A percentile compares a stretch with the other conserved stretches of the same genome.
These are phyloP conservation scores for Aspergillus conjunctus DNA, from an alignment of 495 filamentous ascomycete species.

Conservation along the genomic window DNA sequence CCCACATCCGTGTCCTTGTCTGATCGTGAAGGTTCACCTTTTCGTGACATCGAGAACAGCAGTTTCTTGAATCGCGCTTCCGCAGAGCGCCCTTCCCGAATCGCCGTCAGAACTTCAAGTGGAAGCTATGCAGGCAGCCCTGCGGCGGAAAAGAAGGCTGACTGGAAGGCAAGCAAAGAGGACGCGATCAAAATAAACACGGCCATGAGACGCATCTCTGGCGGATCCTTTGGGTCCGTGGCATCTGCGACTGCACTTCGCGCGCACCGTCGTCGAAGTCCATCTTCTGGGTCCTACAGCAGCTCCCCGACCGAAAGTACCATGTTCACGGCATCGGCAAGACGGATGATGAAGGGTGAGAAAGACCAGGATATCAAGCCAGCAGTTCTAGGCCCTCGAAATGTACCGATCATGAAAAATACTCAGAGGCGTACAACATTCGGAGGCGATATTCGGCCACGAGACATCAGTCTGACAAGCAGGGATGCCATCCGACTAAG, in stretches of 20 bases:
- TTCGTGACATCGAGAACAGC: constrained; percentile 64
- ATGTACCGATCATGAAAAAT: constrained; percentile 66
- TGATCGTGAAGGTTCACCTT: constrained; percentile 65
- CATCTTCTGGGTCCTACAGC: constrained; percentile 53
- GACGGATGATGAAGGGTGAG: constrained; percentile 70
- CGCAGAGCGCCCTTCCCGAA: constrained; percentile 50
- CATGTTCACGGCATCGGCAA: constrained; percentile 69
- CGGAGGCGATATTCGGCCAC: constrained; percentile 51
- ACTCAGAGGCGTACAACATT: constrained; percentile 54
- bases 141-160: constrained; percentile 42
- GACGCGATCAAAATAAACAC: constrained; percentile 62
- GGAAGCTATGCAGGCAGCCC: constrained; percentile 50
- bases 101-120: constrained; percentile 50
- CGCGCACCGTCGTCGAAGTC: constrained; percentile 64
- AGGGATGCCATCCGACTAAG: constrained; percentile 52
- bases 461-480: constrained; percentile 44
- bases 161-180: constrained; percentile 54
- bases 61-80: constrained; percentile 59
- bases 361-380: constrained; percentile 56
- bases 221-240: constrained; percentile 33
- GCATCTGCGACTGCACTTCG: constrained; percentile 42
- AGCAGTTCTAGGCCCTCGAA: constrained; percentile 65
- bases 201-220: constrained; percentile 62
- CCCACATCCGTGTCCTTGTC: constrained; percentile 62
- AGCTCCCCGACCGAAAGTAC: constrained; percentile 59